Percentiles rank a stretch among this genome's conserved stretches.
These are phyloP conservation scores for Coccomyxa sp. DNA, from an alignment of 139 green algal genomes.

Conservation along the genomic window DNA sequence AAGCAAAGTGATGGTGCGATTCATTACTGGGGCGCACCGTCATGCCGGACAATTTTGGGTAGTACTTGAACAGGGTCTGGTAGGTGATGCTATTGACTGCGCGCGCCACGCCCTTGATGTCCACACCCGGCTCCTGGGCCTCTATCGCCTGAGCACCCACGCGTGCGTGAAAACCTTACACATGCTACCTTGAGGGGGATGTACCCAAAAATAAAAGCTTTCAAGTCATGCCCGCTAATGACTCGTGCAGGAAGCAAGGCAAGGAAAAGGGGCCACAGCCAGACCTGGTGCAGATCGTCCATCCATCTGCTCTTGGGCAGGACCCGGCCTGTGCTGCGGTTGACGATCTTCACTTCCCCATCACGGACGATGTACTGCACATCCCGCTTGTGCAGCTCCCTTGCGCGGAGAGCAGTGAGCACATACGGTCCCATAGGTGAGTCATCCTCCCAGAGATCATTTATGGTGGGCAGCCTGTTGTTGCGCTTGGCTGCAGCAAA, in stretches of 20 bases:
- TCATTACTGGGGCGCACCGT: constrained; percentile 54
- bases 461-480: neutral
- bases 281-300: constrained; percentile 60
- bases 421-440: constrained; percentile 33
- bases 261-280: neutral
- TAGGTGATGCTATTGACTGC: constrained; percentile 51
- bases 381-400: constrained; percentile 43
- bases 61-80: constrained; percentile 67
- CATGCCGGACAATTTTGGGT: constrained; percentile 68
- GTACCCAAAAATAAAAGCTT: neutral
- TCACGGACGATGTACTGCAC: constrained; percentile 65
- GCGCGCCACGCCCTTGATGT: constrained; percentile 18
- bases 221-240: neutral
- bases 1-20: too few species aligned
- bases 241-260: neutral
- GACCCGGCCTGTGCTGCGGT: constrained; percentile 50
- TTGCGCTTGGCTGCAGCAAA: neutral
- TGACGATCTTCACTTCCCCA: constrained; percentile 55
- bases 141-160: constrained; percentile 60
- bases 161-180: too few species aligned
- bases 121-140: constrained; percentile 57
- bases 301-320: constrained; percentile 42
- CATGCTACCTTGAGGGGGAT: too few species aligned
- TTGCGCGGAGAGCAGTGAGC: constrained; percentile 43
- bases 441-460: constrained; percentile 27